These are phyloP conservation scores for Dicorynia guianensis DNA, from an alignment of 306 rosid species.

Conservation along the genomic window DNA sequence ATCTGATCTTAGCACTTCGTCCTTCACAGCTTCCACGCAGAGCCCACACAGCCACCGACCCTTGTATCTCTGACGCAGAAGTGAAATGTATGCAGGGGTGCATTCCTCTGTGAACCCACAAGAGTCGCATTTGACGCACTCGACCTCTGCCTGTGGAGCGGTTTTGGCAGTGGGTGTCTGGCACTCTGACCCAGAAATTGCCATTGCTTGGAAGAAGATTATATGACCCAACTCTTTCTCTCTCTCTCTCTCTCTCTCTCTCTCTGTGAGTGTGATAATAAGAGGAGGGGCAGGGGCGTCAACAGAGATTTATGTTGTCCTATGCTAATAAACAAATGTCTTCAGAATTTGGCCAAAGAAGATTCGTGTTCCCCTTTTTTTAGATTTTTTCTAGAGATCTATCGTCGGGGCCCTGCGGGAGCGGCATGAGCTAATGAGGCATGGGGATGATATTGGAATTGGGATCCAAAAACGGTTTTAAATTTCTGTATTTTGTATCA, in stretches of 20 bases:
- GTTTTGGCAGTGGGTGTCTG: conserved; percentile 37
- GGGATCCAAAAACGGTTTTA: no score
- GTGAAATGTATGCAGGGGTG: conserved; percentile 76
- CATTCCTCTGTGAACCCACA: conserved; percentile 96
- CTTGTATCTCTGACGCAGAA: conserved; percentile 72
- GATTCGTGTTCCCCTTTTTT: no score
- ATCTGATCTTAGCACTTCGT: conserved; percentile 67
- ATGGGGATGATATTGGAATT: no score
- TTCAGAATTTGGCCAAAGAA: no score
- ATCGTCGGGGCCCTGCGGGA: no score
- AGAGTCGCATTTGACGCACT: conserved; percentile 74
- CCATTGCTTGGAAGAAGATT: conserved; percentile 50
- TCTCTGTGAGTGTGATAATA: conserved; percentile 8
- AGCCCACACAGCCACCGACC: conserved; percentile 95
- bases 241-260: background rate
- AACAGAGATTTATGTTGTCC: conserved; percentile 36
- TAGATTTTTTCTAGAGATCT: no score
- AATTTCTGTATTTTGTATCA: no score
- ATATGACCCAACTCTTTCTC: conserved; percentile 31
- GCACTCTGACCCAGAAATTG: conserved; percentile 59
- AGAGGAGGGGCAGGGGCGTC: conserved; percentile 3
- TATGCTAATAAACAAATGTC: conserved; percentile 19
- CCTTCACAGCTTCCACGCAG: conserved; percentile 86
- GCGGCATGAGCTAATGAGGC: no score
- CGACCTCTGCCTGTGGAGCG: conserved; percentile 56